Evolutionary conservation across 805 yeast genomes (phyloP).

Genomic region (Spathaspora girioi): DNA sequence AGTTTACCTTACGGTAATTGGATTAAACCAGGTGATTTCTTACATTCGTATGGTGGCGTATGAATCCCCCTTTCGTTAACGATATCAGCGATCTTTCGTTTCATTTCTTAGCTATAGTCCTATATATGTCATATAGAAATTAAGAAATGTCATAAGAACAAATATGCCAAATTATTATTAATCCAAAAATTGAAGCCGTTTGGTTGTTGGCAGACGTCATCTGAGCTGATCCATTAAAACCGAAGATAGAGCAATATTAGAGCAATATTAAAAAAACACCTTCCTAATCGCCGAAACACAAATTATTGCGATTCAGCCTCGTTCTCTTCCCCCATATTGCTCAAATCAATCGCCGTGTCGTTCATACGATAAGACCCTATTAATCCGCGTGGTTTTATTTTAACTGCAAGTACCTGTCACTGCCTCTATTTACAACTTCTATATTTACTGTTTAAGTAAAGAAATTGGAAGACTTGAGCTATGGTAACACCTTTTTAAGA

Average conservation of each 20-base stretch:
- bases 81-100: too few relatives aligned
- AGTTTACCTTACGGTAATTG: not conserved
- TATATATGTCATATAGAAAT: not conserved
- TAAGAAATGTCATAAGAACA: not conserved
- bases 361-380: too few relatives aligned
- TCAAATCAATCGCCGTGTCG: too few relatives aligned
- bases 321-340: not conserved
- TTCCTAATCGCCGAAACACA: not conserved
- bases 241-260: not conserved
- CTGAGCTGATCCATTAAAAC: not conserved
- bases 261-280: not conserved
- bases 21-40: not conserved
- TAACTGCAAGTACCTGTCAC: too few relatives aligned
- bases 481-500: too few relatives aligned
- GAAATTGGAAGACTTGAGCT: too few relatives aligned
- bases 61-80: not conserved
- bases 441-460: too few relatives aligned
- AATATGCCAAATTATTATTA: too few relatives aligned
- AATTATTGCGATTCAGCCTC: not conserved
- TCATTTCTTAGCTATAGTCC: too few relatives aligned
- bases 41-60: not conserved
- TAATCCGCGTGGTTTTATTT: too few relatives aligned
- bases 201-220: not conserved
- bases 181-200: not conserved
- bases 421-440: too few relatives aligned